These are phyloP conservation scores for Aureobasidium musti DNA, from an alignment of 2,329 filamentous ascomycete species.

Conservation along the genomic window DNA sequence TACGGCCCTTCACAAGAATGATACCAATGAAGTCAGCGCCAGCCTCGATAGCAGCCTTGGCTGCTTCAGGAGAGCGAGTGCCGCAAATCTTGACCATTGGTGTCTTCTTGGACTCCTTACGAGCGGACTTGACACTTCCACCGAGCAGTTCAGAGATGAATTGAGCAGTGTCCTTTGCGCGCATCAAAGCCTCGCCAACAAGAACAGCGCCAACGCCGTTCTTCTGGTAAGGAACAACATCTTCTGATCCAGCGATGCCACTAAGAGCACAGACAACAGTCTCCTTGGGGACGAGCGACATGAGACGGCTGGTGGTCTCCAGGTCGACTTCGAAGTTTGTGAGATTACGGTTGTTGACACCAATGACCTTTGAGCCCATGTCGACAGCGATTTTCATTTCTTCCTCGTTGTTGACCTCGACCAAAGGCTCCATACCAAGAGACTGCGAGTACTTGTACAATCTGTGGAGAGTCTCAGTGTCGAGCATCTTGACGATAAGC, in stretches of 20 bases:
- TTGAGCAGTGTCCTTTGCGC: conserved; percentile 73
- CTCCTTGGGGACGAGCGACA: conserved; percentile 79
- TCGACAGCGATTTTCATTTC: conserved; percentile 89
- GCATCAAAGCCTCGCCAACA: conserved; percentile 95
- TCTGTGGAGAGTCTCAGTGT: conserved; percentile 68
- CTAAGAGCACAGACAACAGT: conserved; percentile 93
- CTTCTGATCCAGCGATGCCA: conserved; percentile 84
- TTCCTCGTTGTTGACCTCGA: conserved; percentile 91
- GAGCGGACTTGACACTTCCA: conserved; percentile 42
- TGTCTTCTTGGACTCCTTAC: conserved; percentile 39
- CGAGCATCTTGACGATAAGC: conserved; percentile 97
- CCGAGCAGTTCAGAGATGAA: conserved; percentile 87
- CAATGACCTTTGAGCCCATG: conserved; percentile 86
- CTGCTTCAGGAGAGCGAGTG: conserved; percentile 79
- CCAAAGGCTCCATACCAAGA: conserved; percentile 94
- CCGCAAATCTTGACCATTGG: conserved; percentile 94
- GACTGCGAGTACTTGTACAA: conserved; percentile 87
- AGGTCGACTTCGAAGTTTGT: conserved; percentile 97
- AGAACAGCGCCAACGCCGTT: conserved; percentile 92
- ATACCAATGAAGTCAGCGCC: conserved; percentile 93
- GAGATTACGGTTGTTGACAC: conserved; percentile 96
- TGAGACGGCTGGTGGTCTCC: conserved; percentile 83
- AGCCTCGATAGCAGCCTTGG: conserved; percentile 75
- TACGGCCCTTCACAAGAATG: conserved; percentile 79
- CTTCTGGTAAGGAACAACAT: conserved; percentile 82